Base-by-base conservation (phyloP, 2,329 filamentous ascomycete genomes). In the Penicillium olsonii region DNA sequence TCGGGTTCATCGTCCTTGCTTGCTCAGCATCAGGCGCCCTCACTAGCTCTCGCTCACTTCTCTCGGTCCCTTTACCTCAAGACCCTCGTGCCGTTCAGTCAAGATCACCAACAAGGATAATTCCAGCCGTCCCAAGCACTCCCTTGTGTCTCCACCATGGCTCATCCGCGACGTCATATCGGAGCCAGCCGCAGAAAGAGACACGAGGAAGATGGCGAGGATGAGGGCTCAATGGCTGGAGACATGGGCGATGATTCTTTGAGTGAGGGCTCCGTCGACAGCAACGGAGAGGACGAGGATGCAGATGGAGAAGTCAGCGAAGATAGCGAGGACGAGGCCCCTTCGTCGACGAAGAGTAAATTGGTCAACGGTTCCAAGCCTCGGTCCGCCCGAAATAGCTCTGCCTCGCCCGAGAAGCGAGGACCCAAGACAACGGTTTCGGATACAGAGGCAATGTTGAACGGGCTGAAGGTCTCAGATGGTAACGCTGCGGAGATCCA, bases 391-490 rank as follows among this genome's bases (percentile, higher is more conserved):
- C 61, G 66, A 42, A 55, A 48, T 42, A 75, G 72, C 54, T 68
- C 70, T 42, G 46, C 53, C 41, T 64, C 63, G 22, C 59, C 60
- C 42, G 61, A 50, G 49, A 72, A 68, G 56, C 64, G 58, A 61
- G 56, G 57, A 11, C 58, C 69, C 60, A 58, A 64, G 53, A 53
- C 73, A 41, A 68, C 75, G 2, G 69, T 76, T 24, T 74, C 77
- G 34, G 83, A 85, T 62, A 84, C 82, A 3, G 77, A 83, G 57
- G 76, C 77, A 18, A 84, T 84, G 81, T 71, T 84, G 71, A 83
- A 83, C 50, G 82, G 81, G 19, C 62, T 84, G 38, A 77, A 74
- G 45, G 66, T 82, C 40, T 68, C 74, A 11, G 73, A 76, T 17
- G 53, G 50, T 26, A 70, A 69, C 20, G 66, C 68, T 31, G 63